phyloP scores from a whole-genome alignment of 2,329 filamentous ascomycete species.

The Mycocentrospora acerina region DNA sequence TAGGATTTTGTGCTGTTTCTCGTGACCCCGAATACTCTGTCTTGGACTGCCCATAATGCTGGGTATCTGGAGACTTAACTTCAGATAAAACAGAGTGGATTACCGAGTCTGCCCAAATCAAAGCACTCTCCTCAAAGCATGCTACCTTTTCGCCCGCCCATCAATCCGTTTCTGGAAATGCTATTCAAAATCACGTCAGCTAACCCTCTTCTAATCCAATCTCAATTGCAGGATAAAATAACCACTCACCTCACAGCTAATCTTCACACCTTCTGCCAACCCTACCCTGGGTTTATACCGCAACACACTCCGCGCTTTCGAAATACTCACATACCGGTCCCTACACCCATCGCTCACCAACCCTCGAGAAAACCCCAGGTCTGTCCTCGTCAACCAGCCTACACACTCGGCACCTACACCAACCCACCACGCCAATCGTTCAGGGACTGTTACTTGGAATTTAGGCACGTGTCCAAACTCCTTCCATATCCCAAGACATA shows the following conservation, averaged over 20 bases:
- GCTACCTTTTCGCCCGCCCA: too few relatives aligned
- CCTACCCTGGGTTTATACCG: slow-evolving; percentile 55
- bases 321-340: slow-evolving; percentile 55
- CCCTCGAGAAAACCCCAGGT: slow-evolving; percentile 54
- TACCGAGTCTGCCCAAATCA: too few relatives aligned
- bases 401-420: slow-evolving; percentile 51
- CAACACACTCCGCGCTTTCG: slow-evolving; percentile 54
- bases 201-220: not conserved
- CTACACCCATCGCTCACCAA: slow-evolving; percentile 58
- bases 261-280: slow-evolving; percentile 52
- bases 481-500: slow-evolving; percentile 76
- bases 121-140: too few relatives aligned
- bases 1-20: too few relatives aligned
- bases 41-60: too few relatives aligned
- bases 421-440: slow-evolving; percentile 50
- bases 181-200: not conserved
- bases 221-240: too few relatives aligned
- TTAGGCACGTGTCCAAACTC: slow-evolving; percentile 56
- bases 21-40: too few relatives aligned
- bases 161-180: not conserved
- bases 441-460: slow-evolving; percentile 53
- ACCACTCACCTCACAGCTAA: slow-evolving; percentile 29
- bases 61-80: too few relatives aligned
- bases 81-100: too few relatives aligned
- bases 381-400: slow-evolving; percentile 49